phyloP scores from a whole-genome alignment of 2,329 filamentous ascomycete species.

The Colletotrichum spinosum region DNA sequence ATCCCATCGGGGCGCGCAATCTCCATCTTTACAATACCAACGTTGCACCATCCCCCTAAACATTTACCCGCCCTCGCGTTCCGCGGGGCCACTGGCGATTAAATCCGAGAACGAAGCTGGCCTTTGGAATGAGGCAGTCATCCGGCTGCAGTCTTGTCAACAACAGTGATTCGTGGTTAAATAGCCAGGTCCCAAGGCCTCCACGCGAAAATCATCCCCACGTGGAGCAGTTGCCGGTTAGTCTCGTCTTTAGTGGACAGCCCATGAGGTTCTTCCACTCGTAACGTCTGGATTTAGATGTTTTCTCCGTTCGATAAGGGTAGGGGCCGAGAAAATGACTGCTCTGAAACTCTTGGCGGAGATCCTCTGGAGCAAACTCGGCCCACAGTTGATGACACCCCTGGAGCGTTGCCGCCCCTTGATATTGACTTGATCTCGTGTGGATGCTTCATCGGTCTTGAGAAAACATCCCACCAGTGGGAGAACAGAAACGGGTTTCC shows the following conservation, averaged over 20 bases:
- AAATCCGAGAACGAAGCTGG: neutral
- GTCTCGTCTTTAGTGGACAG: neutral
- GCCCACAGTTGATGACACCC: constrained; percentile 1
- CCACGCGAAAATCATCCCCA: neutral
- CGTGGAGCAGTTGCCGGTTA: neutral
- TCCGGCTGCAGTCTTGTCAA: neutral
- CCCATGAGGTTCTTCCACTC: constrained; percentile 7
- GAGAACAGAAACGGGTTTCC: neutral
- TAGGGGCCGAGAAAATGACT: neutral
- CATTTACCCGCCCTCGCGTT: no score
- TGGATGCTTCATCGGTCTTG: neutral
- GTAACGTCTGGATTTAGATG: neutral
- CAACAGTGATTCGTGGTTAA: constrained; percentile 20
- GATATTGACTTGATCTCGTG: neutral
- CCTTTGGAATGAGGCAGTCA: neutral
- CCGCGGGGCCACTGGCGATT: neutral
- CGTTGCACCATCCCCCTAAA: no score
- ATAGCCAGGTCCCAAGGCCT: neutral
- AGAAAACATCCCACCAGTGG: constrained; percentile 8
- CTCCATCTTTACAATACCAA: neutral
- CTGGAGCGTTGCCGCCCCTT: neutral
- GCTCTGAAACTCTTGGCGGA: constrained; percentile 6
- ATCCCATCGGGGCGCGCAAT: neutral
- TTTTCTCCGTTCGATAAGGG: neutral
- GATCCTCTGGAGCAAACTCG: neutral